These are phyloP conservation scores for Globisporangium radiosum DNA, from an alignment of 352 stramenopile species.

Conservation along the genomic window DNA sequence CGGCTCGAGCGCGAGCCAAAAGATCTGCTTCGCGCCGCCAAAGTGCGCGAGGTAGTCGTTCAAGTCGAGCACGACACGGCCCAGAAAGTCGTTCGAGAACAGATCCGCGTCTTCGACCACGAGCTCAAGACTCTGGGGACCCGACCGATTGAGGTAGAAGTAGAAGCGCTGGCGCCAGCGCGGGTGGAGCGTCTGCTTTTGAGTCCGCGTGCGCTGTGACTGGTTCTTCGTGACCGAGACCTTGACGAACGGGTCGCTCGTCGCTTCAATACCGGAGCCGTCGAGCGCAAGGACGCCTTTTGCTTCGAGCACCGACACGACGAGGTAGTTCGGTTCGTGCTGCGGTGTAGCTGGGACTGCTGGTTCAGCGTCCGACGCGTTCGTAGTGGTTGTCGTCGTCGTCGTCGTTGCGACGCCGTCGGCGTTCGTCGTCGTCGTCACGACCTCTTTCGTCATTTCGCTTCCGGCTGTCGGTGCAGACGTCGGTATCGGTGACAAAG, in stretches of 20 bases:
- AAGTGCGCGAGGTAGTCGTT: constrained; percentile 47
- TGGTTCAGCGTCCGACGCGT: neutral
- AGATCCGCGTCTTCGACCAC: constrained; percentile 60
- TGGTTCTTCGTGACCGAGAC: constrained; percentile 49
- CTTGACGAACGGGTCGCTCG: constrained; percentile 66
- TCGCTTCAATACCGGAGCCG: constrained; percentile 41
- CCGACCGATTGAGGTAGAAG: constrained; percentile 33
- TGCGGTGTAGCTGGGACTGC: neutral
- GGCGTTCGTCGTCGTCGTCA: constrained; percentile 8
- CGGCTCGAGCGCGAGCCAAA: constrained; percentile 64
- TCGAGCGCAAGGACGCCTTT: constrained; percentile 47
- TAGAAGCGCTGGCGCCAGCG: constrained; percentile 70
- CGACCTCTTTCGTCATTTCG: constrained; percentile 7
- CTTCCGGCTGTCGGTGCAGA: constrained; percentile 1
- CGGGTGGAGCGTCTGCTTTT: constrained; percentile 58
- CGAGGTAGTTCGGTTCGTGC: constrained; percentile 42
- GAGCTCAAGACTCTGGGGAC: constrained; percentile 49
- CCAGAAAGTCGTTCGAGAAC: constrained; percentile 70
- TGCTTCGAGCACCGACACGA: constrained; percentile 62
- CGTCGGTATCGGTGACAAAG: neutral
- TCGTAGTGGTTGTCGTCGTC: constrained; percentile 11
- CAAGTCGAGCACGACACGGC: constrained; percentile 57
- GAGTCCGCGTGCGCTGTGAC: constrained; percentile 48
- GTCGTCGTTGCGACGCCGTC: constrained; percentile 8
- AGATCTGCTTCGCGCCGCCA: constrained; percentile 39